These are phyloP conservation scores for Sergeia podlipaevii DNA, from an alignment of 208 protist species.

Conservation along the genomic window DNA sequence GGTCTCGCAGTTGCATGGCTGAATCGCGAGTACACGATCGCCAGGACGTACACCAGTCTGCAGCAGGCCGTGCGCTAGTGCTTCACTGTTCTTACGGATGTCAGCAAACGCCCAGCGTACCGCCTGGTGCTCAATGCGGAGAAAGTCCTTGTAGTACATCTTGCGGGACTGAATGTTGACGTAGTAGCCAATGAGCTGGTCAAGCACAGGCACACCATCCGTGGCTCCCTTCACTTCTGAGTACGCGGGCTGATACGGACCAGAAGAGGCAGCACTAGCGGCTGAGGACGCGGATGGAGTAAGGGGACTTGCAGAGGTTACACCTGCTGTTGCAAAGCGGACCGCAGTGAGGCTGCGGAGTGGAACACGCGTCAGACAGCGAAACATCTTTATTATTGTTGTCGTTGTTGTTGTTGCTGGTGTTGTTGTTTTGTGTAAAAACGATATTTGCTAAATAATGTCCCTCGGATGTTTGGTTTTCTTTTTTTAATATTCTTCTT, in stretches of 20 bases:
- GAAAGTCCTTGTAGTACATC: conserved; percentile 93
- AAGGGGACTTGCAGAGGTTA: conserved; percentile 15
- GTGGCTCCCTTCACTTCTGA: conserved; percentile 70
- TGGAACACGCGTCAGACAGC: too few species aligned
- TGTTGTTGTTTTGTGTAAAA: too few species aligned
- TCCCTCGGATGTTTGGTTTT: too few species aligned
- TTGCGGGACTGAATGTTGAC: conserved; percentile 92
- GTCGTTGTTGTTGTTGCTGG: too few species aligned
- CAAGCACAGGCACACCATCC: conserved; percentile 62
- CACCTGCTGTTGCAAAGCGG: too few species aligned
- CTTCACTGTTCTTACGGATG: conserved; percentile 92
- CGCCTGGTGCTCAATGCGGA: conserved; percentile 92
- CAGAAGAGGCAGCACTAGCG: conserved; percentile 40
- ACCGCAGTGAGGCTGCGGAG: too few species aligned
- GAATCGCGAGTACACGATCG: conserved; percentile 81
- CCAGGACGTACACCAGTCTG: conserved; percentile 87
- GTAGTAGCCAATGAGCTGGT: conserved; percentile 92
- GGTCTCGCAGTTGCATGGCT: conserved; percentile 91
- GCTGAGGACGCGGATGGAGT: conserved; percentile 39
- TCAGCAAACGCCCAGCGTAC: conserved; percentile 91
- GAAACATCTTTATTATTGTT: too few species aligned
- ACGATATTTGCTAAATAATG: too few species aligned
- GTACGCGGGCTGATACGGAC: conserved; percentile 66
- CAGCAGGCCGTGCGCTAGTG: conserved; percentile 85
- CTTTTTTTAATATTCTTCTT: too few species aligned